These are phyloP conservation scores for Penicillium bialowiezense DNA, from an alignment of 495 filamentous ascomycete species.

Conservation along the genomic window DNA sequence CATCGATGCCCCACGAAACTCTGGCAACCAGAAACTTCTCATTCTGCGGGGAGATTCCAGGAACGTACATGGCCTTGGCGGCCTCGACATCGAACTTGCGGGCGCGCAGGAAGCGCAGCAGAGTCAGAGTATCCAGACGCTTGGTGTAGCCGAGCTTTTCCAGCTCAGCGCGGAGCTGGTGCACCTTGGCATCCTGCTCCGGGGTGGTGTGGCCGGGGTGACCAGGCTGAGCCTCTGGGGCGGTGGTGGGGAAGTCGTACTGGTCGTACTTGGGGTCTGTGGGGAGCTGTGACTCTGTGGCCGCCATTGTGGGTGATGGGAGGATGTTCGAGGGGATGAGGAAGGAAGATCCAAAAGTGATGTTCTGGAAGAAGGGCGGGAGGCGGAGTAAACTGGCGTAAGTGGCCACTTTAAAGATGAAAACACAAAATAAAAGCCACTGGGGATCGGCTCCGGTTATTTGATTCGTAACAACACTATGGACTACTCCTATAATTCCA, in stretches of 20 bases:
- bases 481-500: background rate
- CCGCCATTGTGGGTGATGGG: conserved; percentile 39
- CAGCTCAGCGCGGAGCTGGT: conserved; percentile 77
- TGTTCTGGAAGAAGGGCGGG: conserved; percentile 15
- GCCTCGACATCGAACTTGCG: conserved; percentile 88
- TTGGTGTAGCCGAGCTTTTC: conserved; percentile 82
- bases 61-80: conserved; percentile 76
- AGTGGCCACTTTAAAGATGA: conserved; percentile 19
- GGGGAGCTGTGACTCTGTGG: conserved; percentile 43
- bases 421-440: background rate
- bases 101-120: conserved; percentile 89
- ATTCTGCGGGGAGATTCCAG: background rate
- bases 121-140: conserved; percentile 82
- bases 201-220: conserved; percentile 87
- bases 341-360: too few relatives aligned
- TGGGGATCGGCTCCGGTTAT: background rate
- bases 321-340: conserved; percentile 10
- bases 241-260: conserved; percentile 87
- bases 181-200: conserved; percentile 86
- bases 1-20: background rate
- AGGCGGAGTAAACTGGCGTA: conserved; percentile 20
- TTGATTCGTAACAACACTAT: background rate
- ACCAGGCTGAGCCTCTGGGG: conserved; percentile 64
- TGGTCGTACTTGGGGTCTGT: conserved; percentile 90
- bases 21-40: background rate